Conservation (phyloP, 129 eudicot species). For the Artemisia annua region DNA sequence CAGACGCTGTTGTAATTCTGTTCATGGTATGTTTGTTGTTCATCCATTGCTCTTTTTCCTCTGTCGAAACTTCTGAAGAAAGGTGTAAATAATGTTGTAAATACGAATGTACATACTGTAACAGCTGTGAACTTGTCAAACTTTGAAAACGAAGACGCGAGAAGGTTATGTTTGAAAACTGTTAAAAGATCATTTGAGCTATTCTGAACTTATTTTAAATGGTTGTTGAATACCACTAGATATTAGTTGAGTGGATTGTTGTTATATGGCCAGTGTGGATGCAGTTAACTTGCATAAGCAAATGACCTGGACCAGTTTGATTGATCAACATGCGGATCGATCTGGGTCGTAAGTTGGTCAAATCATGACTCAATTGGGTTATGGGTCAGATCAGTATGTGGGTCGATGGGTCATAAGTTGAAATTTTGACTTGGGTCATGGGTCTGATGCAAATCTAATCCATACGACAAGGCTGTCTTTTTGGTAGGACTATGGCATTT, state of each 20-base stretch:
- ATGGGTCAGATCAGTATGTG: no score
- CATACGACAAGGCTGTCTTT: no score
- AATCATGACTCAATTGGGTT: no score
- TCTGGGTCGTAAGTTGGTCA: no score
- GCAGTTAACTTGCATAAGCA: not conserved
- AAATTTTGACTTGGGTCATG: no score
- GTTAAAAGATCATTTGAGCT: not conserved
- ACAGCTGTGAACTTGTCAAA: not conserved
- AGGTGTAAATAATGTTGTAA: slow-evolving; percentile 29
- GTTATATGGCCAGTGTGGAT: not conserved
- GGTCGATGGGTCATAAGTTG: no score
- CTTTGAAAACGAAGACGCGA: slow-evolving; percentile 2
- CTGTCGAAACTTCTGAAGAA: slow-evolving; percentile 7
- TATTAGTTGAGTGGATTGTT: not conserved
- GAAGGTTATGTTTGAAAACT: slow-evolving; percentile 1
- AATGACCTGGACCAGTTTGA: not conserved
- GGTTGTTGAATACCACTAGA: not conserved
- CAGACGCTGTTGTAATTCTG: not conserved
- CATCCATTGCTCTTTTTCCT: not conserved
- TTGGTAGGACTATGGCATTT: no score
- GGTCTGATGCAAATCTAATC: no score
- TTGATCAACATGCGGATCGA: not conserved
- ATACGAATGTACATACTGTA: slow-evolving; percentile 20
- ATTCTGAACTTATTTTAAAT: not conserved
- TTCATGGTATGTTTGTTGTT: slow-evolving; percentile 17